Evolutionary conservation across 768 basidiomycete species (phyloP).

Genomic region (Tulasnella sp.): DNA sequence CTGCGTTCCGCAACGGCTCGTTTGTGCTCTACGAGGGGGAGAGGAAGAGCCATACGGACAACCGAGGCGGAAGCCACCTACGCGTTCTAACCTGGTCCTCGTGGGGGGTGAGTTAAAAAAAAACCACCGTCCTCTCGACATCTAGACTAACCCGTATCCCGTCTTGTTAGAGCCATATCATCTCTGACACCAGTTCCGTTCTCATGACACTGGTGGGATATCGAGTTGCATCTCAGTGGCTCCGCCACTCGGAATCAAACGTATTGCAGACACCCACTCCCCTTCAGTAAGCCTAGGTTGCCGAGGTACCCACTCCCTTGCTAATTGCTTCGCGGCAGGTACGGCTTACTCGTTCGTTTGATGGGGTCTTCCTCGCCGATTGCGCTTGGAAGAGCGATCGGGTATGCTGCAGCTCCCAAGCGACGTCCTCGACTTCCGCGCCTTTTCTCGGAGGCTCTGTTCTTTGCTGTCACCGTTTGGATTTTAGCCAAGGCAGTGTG

Average conservation of each 20-base stretch:
- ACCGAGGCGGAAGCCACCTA: background rate
- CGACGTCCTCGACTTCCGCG: background rate
- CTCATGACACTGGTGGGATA: background rate
- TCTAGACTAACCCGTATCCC: background rate
- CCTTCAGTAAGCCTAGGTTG: background rate
- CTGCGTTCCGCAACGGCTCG: background rate
- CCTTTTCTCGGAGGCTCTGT: background rate
- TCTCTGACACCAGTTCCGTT: background rate
- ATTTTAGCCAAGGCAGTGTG: background rate
- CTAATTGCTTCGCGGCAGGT: background rate
- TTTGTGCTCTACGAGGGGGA: background rate
- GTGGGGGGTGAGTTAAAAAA: background rate
- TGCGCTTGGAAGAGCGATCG: background rate
- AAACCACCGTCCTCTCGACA: background rate
- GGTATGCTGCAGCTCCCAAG: background rate
- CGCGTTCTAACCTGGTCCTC: background rate
- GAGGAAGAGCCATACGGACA: background rate
- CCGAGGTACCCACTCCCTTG: background rate
- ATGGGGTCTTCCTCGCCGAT: background rate
- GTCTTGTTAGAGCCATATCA: background rate
- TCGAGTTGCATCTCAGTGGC: background rate
- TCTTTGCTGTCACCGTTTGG: background rate
- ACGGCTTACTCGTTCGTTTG: background rate
- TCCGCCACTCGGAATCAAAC: background rate
- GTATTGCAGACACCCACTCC: background rate